Evolutionary conservation across 2,329 filamentous ascomycete genomes (phyloP).

Genomic region (Fusarium penzigii): DNA sequence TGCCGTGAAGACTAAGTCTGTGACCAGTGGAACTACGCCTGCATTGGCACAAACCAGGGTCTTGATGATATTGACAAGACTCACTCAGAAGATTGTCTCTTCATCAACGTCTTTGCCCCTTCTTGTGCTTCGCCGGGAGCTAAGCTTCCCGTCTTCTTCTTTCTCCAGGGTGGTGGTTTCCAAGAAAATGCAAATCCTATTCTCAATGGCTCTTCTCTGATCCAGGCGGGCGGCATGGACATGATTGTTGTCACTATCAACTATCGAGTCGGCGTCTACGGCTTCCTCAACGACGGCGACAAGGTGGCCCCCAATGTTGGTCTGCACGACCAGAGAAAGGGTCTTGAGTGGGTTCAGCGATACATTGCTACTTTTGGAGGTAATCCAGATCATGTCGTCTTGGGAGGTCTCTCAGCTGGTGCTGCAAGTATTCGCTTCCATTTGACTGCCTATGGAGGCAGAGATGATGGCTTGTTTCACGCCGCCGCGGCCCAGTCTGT

Average conservation of each 20-base stretch:
- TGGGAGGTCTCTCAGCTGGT: constrained; percentile 70
- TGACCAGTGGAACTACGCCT: constrained; percentile 28
- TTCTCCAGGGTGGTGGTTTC: constrained; percentile 63
- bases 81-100: constrained; percentile 67
- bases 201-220: constrained; percentile 61
- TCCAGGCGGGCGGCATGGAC: constrained; percentile 55
- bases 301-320: constrained; percentile 65
- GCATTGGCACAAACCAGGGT: constrained; percentile 33
- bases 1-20: not conserved
- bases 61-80: constrained; percentile 23
- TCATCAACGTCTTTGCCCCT: constrained; percentile 65
- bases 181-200: constrained; percentile 50
- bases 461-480: constrained; percentile 50
- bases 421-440: constrained; percentile 66
- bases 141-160: constrained; percentile 64
- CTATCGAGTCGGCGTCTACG: constrained; percentile 74
- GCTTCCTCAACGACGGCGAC: constrained; percentile 66
- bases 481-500: constrained; percentile 52
- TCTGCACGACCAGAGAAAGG: constrained; percentile 68
- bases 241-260: constrained; percentile 74
- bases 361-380: constrained; percentile 70
- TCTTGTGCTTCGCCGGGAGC: constrained; percentile 48
- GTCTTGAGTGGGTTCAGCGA: constrained; percentile 68
- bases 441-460: constrained; percentile 56
- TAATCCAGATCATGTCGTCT: constrained; percentile 65